These are phyloP conservation scores for Akebia trifoliata DNA, from an alignment of 164 flowering plant genomes.

Conservation along the genomic window DNA sequence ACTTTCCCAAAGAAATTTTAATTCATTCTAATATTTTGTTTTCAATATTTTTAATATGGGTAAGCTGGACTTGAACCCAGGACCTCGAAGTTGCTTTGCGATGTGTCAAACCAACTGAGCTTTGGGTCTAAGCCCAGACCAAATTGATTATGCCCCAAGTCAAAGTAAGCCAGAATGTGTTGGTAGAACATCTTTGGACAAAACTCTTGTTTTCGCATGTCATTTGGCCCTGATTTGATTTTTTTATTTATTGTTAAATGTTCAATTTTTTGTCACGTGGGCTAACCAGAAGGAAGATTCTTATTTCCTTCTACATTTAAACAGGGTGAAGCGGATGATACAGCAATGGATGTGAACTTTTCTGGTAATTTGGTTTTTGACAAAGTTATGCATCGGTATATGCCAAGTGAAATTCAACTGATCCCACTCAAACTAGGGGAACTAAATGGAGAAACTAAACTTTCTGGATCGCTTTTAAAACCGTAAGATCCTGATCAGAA, in stretches of 20 bases:
- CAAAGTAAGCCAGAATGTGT: too few relatives aligned
- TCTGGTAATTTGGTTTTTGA: constrained; percentile 83
- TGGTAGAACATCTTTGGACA: too few relatives aligned
- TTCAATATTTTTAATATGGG: too few relatives aligned
- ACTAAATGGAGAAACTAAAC: constrained; percentile 87
- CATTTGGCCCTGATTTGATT: background rate
- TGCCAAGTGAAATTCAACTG: constrained; percentile 60
- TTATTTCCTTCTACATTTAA: constrained; percentile 12
- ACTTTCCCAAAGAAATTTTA: too few relatives aligned
- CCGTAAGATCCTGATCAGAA: constrained; percentile 77
- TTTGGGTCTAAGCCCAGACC: too few relatives aligned
- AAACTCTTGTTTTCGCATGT: background rate
- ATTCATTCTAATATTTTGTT: too few relatives aligned
- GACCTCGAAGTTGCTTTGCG: too few relatives aligned
- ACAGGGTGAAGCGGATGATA: constrained; percentile 87
- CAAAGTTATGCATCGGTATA: constrained; percentile 64
- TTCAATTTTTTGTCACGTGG: background rate
- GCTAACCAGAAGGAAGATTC: background rate
- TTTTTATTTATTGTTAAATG: background rate
- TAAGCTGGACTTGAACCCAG: too few relatives aligned
- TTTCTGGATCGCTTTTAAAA: constrained; percentile 84
- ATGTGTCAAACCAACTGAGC: too few relatives aligned
- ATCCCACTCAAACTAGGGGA: constrained; percentile 75
- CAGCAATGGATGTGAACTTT: constrained; percentile 87
- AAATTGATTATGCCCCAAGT: too few relatives aligned